These are phyloP conservation scores for Scutellaria baicalensis DNA, from an alignment of 257 asterid genomes.

Conservation along the genomic window DNA sequence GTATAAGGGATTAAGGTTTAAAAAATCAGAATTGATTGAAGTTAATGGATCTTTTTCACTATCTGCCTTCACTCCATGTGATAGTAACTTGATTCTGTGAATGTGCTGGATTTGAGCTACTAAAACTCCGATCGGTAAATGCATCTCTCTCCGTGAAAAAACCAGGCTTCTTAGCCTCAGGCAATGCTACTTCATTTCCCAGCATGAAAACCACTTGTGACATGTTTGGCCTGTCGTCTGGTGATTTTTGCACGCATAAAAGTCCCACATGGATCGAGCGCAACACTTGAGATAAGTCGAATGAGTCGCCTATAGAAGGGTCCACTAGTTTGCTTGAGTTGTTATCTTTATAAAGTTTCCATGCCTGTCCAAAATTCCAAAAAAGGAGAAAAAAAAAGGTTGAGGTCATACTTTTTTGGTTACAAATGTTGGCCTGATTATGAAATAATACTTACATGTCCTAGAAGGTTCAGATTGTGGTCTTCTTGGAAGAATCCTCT, in stretches of 20 bases:
- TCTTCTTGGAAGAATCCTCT: slow-evolving; percentile 10
- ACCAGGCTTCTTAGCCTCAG: background rate
- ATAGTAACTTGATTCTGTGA: background rate
- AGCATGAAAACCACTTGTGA: slow-evolving; percentile 13
- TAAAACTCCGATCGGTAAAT: background rate
- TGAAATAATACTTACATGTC: background rate
- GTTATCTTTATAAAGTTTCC: slow-evolving; percentile 12
- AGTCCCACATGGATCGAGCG: slow-evolving; percentile 5
- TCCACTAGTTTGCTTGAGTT: background rate
- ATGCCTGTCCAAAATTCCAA: slow-evolving; percentile 5
- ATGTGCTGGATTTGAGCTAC: background rate
- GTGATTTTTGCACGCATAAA: background rate
- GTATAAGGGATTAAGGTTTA: too few relatives aligned
- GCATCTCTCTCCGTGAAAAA: slow-evolving; percentile 1
- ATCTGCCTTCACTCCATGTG: background rate
- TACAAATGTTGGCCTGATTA: background rate
- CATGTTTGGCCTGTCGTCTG: slow-evolving; percentile 5
- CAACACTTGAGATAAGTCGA: background rate
- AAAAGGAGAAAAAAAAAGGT: too few relatives aligned
- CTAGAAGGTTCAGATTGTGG: slow-evolving; percentile 6
- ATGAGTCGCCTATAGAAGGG: background rate
- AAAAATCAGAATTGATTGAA: too few relatives aligned
- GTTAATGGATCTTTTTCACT: background rate
- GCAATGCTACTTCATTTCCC: slow-evolving; percentile 6
- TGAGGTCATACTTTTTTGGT: background rate